phyloP scores from a whole-genome alignment of 2,329 filamentous ascomycete genomes.

The Bipolaris oryzae region DNA sequence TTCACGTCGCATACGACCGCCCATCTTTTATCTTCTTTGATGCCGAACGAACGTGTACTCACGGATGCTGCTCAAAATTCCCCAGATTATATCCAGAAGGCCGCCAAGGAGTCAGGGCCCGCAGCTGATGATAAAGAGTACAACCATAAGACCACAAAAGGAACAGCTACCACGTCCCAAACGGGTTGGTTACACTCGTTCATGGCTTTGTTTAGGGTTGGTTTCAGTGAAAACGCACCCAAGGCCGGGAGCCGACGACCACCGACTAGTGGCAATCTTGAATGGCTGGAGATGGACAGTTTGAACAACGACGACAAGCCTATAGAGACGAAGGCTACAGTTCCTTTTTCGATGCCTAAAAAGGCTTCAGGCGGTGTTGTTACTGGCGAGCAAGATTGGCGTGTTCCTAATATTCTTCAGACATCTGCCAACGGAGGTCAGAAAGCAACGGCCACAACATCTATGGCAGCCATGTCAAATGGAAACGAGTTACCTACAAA shows the following conservation, averaged over 20 bases:
- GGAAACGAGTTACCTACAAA: constrained; percentile 50
- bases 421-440: constrained; percentile 28
- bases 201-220: constrained; percentile 52
- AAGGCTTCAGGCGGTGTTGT: constrained; percentile 66
- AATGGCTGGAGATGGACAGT: constrained; percentile 73
- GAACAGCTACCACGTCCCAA: constrained; percentile 14
- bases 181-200: constrained; percentile 56
- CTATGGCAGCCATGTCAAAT: constrained; percentile 51
- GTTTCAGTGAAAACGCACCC: constrained; percentile 20
- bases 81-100: background rate
- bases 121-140: background rate
- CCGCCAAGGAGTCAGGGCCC: background rate
- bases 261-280: constrained; percentile 73
- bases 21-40: constrained; percentile 85
- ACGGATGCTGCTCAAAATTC: background rate
- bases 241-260: constrained; percentile 65
- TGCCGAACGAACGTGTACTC: constrained; percentile 57
- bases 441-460: constrained; percentile 3
- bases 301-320: constrained; percentile 60
- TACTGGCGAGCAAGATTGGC: constrained; percentile 87
- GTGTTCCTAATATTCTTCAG: constrained; percentile 73
- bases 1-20: constrained; percentile 96
- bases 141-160: background rate
- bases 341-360: constrained; percentile 10
- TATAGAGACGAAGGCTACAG: constrained; percentile 30